These are phyloP conservation scores for Deuterostichococcus epilithicus DNA, from an alignment of 139 green algal genomes.

Conservation along the genomic window DNA sequence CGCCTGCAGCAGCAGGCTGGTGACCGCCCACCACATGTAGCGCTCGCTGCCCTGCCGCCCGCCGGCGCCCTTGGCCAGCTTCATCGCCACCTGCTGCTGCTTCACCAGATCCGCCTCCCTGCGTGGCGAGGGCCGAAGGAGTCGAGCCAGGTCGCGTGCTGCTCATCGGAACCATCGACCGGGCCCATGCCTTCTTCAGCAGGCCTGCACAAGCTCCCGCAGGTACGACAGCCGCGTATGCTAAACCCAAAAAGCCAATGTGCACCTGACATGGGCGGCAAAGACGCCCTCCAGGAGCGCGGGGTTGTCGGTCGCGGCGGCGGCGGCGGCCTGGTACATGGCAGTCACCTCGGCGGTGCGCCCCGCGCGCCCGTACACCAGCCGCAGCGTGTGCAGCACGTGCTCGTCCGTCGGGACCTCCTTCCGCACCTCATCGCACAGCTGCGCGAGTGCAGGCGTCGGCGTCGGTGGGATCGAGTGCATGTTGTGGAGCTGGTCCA, in stretches of 20 bases:
- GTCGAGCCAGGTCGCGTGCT: no score
- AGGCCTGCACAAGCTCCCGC: no score
- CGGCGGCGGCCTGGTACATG: constrained; percentile 52
- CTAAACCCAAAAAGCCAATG: not conserved
- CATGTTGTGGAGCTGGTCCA: no score
- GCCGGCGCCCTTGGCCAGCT: constrained; percentile 51
- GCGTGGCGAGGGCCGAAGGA: not conserved
- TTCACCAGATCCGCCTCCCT: constrained; percentile 57
- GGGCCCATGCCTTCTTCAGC: no score
- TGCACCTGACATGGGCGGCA: constrained; percentile 46
- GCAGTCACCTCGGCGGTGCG: constrained; percentile 32
- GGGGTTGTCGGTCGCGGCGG: constrained; percentile 26
- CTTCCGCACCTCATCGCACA: constrained; percentile 38
- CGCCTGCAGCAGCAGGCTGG: constrained; percentile 52
- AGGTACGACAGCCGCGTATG: no score
- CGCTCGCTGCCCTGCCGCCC: constrained; percentile 9
- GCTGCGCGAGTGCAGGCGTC: constrained; percentile 25
- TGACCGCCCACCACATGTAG: constrained; percentile 70
- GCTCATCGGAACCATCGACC: no score
- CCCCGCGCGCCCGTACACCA: constrained; percentile 42
- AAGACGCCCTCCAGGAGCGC: constrained; percentile 56
- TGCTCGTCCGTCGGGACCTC: constrained; percentile 47
- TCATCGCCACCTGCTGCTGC: constrained; percentile 73
- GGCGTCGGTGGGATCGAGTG: no score
- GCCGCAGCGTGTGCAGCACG: constrained; percentile 50